Evolutionary conservation across 331 rosid species (phyloP), one percentile per base, ranked within the genome.

Genomic region (Cydonia oblonga): DNA sequence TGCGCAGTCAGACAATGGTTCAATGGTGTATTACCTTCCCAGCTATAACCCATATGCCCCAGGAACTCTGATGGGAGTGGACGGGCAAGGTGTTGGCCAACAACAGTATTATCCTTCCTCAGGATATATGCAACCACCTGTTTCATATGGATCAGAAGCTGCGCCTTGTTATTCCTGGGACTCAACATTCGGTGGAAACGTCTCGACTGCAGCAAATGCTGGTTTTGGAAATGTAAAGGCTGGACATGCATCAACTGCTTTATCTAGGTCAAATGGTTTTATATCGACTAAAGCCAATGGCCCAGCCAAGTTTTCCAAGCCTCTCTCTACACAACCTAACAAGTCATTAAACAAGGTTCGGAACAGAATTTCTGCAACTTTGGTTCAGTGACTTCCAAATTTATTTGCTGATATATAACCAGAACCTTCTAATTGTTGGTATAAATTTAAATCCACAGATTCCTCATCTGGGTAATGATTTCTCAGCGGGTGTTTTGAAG

Each of bases 61-160:
- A 5, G 86, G 85, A 64, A 64, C 70, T 63, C 68, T 75, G 51
- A 72, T 81, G 77, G 83, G 83, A 76, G 72, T 73, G 62, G 76
- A 74, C 75, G 74, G 66, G 23, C 81, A 79, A 80, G 74, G 81
- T 60, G 77, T 74, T 74, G 78, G 74, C 76, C 88, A 79, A 61
- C 77, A 81, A 69, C 90, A 69, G 70, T 87, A 77, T 42, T 75
- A 72, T 68, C 72, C 88, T 76, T 62, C 85, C 63, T 76, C 87
- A 35, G 88, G 79, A 24, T 81, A 76, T 80, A 66, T 83, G 73
- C 89, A 86, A 75, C 80, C 68, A 76, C 77, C 89, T 62, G 89
- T 83, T 68, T 60, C 77, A 15, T 76, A 75, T 73, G 81, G 80
- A 62, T 88, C 92, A 51, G 89, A 90, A 82, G 78, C 85, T 57